Percentiles rank a stretch among this genome's conserved stretches.
Evolutionary conservation across 2,329 filamentous ascomycete genomes (phyloP).

Genomic region (Aspergillus jensenii): DNA sequence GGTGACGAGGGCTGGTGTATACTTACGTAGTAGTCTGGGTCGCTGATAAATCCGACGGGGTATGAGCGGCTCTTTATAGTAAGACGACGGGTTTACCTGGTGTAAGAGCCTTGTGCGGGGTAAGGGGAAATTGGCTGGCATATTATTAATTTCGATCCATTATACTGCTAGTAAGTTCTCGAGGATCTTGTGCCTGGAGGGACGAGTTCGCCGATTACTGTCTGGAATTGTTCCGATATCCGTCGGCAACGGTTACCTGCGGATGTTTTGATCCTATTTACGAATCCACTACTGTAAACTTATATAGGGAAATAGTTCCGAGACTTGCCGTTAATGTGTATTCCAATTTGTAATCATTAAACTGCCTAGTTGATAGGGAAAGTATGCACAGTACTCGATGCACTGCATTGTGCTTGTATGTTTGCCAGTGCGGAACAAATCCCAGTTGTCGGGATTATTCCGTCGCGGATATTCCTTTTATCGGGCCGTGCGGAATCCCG

Average conservation of each 20-base stretch:
- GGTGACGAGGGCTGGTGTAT: neutral
- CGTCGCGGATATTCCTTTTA: conserved; percentile 9
- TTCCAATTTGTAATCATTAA: neutral
- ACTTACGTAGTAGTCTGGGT: neutral
- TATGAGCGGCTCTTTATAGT: neutral
- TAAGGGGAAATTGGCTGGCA: neutral
- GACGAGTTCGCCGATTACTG: neutral
- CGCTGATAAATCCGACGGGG: too few species aligned
- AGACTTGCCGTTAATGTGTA: neutral
- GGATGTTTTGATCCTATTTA: neutral
- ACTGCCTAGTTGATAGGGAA: neutral
- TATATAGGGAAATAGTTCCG: neutral
- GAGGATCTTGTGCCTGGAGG: neutral
- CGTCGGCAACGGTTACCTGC: neutral
- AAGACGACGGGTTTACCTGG: neutral
- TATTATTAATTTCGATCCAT: neutral
- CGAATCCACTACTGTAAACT: too few species aligned
- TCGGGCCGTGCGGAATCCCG: neutral
- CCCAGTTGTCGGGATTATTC: conserved; percentile 5
- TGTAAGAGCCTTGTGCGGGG: neutral
- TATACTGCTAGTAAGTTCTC: neutral
- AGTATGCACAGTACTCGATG: neutral
- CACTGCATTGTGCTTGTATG: neutral
- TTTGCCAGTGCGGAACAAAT: conserved; percentile 10
- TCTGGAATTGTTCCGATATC: conserved; percentile 3